phyloP scores from a whole-genome alignment of 2,329 filamentous ascomycete species.

The Ramichloridium luteum region DNA sequence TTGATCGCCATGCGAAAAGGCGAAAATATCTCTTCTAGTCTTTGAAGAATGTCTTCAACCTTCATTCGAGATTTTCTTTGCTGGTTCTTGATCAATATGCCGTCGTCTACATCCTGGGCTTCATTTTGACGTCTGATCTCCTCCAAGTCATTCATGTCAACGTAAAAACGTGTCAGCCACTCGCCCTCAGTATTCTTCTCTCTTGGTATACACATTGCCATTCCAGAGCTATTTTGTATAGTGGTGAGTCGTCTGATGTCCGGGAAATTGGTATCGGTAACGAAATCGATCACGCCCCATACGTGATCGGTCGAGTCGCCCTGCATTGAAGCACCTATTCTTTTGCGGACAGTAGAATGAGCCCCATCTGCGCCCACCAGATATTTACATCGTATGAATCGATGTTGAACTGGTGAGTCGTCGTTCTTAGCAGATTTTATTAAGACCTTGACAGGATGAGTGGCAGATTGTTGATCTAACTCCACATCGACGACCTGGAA shows the following conservation, averaged over 20 bases:
- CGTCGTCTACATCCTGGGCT: conserved; percentile 44
- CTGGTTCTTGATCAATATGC: conserved; percentile 51
- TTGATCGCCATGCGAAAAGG: not conserved
- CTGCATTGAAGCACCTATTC: conserved; percentile 17
- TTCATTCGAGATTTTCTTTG: conserved; percentile 31
- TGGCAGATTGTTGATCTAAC: conserved; percentile 35
- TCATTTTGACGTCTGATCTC: conserved; percentile 40
- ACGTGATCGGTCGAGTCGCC: conserved; percentile 20
- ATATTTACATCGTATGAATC: conserved; percentile 34
- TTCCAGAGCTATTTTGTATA: conserved; percentile 56
- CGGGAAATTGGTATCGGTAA: conserved; percentile 27
- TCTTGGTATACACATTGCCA: conserved; percentile 66
- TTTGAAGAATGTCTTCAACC: not conserved
- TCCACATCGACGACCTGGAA: conserved; percentile 45
- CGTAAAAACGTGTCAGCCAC: conserved; percentile 17
- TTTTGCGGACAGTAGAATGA: conserved; percentile 54
- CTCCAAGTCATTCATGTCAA: conserved; percentile 26
- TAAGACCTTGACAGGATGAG: conserved; percentile 50
- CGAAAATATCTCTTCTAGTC: not conserved
- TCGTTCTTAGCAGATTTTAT: conserved; percentile 47
- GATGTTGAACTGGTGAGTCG: conserved; percentile 37
- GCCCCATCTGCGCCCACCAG: conserved; percentile 63
- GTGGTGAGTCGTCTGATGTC: conserved; percentile 67
- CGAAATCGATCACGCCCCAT: conserved; percentile 22
- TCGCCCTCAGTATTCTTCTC: conserved; percentile 30